Percentiles rank a stretch among this genome's conserved stretches.
Evolutionary conservation across 805 yeast genomes (phyloP).

Genomic region (Nakazawaea molendinolei): DNA sequence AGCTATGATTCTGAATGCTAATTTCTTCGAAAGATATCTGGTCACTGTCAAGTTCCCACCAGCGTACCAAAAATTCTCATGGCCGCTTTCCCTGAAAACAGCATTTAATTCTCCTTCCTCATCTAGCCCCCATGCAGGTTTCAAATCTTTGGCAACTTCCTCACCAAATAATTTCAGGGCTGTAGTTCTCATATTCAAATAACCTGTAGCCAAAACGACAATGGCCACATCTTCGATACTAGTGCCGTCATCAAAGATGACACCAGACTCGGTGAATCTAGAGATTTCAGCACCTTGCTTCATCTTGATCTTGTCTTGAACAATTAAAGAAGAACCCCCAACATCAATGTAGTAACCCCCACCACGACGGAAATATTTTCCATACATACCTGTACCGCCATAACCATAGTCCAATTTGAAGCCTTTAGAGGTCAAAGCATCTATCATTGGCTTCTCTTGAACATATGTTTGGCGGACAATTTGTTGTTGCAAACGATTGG

Average conservation of each 20-base stretch:
- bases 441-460: conserved; percentile 26
- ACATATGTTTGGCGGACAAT: conserved; percentile 26
- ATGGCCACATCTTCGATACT: conserved; percentile 27
- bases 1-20: conserved; percentile 36
- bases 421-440: conserved; percentile 27
- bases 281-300: conserved; percentile 29
- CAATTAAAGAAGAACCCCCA: conserved; percentile 34
- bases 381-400: conserved; percentile 37
- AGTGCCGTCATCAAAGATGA: conserved; percentile 33
- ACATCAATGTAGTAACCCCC: conserved; percentile 43
- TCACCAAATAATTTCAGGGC: conserved; percentile 32
- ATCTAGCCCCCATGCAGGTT: conserved; percentile 37
- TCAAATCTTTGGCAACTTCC: conserved; percentile 26
- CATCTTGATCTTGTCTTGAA: conserved; percentile 31
- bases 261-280: conserved; percentile 30
- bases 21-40: conserved; percentile 30
- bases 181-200: conserved; percentile 34
- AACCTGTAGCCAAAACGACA: conserved; percentile 40
- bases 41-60: conserved; percentile 36
- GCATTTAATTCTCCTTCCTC: conserved; percentile 36
- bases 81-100: conserved; percentile 33
- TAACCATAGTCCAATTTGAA: conserved; percentile 35
- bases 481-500: conserved; percentile 30
- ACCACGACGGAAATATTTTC: conserved; percentile 32
- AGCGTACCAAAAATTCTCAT: conserved; percentile 33